Evolutionary conservation across 371 early-diverging fungal species (phyloP).

Genomic region (Actinomortierella ambigua): DNA sequence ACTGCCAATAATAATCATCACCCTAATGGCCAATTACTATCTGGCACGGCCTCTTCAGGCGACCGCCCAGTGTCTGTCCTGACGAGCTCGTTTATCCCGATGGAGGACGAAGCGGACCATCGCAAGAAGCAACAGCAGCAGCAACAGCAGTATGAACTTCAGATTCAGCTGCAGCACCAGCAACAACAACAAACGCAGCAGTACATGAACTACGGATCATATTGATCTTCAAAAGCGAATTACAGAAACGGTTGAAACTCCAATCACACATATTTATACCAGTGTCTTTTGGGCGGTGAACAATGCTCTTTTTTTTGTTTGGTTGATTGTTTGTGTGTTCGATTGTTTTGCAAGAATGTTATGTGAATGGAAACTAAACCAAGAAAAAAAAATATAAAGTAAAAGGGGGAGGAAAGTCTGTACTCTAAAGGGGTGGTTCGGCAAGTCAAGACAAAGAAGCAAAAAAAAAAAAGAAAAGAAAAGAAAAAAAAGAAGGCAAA

Average conservation of each 20-base stretch:
- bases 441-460: constrained; percentile 3
- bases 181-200: constrained; percentile 16
- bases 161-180: constrained; percentile 21
- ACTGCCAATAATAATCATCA: too few relatives aligned
- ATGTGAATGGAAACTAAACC: too few relatives aligned
- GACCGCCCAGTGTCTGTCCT: constrained; percentile 25
- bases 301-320: not conserved
- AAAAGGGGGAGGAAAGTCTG: not conserved
- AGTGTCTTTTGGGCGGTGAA: not conserved
- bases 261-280: not conserved
- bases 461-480: constrained; percentile 2
- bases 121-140: constrained; percentile 18
- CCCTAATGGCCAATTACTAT: not conserved
- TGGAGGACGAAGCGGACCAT: constrained; percentile 15
- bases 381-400: not conserved
- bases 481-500: not conserved
- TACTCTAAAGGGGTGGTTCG: not conserved
- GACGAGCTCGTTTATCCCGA: constrained; percentile 30
- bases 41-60: not conserved
- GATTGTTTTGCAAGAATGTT: too few relatives aligned
- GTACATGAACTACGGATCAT: constrained; percentile 21
- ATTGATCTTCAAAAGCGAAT: constrained; percentile 8
- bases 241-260: not conserved
- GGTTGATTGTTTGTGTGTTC: not conserved
- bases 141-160: constrained; percentile 19